Conservation (phyloP, 2,329 filamentous ascomycete species). For the Colletotrichum abscissum region DNA sequence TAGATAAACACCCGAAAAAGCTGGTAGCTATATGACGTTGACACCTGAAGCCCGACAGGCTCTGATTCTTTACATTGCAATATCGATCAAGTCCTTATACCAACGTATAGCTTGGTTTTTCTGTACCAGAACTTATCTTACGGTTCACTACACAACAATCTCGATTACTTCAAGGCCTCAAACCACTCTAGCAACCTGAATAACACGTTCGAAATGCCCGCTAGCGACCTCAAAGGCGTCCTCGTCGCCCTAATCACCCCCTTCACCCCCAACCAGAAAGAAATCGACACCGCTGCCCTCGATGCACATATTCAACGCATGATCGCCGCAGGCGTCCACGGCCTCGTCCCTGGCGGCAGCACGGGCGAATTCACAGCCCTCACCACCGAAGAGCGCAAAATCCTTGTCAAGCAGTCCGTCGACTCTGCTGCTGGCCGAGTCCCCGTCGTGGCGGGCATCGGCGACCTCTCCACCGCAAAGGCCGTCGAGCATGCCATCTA, state of each 20-base stretch:
- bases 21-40: neutral
- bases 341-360: slow-evolving; percentile 61
- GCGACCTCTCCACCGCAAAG: slow-evolving; percentile 54
- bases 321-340: slow-evolving; percentile 57
- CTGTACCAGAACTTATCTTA: too few relatives aligned
- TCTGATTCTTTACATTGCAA: too few relatives aligned
- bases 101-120: too few relatives aligned
- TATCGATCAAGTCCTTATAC: too few relatives aligned
- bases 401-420: slow-evolving; percentile 51
- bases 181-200: too few relatives aligned
- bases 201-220: neutral
- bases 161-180: too few relatives aligned
- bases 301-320: slow-evolving; percentile 58
- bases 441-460: slow-evolving; percentile 55
- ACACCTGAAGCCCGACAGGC: neutral
- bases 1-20: neutral
- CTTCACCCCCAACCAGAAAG: slow-evolving; percentile 53
- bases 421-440: slow-evolving; percentile 52
- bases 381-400: slow-evolving; percentile 55
- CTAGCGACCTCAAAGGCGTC: slow-evolving; percentile 50
- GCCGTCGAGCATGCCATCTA: slow-evolving; percentile 53
- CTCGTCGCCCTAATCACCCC: slow-evolving; percentile 61
- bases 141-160: too few relatives aligned
- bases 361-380: slow-evolving; percentile 62
- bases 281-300: slow-evolving; percentile 52